A percentile compares a stretch with the other conserved stretches of the same genome.
Conservation (phyloP, 805 yeast species). For the Schwanniomyces pseudopolymorphus region DNA sequence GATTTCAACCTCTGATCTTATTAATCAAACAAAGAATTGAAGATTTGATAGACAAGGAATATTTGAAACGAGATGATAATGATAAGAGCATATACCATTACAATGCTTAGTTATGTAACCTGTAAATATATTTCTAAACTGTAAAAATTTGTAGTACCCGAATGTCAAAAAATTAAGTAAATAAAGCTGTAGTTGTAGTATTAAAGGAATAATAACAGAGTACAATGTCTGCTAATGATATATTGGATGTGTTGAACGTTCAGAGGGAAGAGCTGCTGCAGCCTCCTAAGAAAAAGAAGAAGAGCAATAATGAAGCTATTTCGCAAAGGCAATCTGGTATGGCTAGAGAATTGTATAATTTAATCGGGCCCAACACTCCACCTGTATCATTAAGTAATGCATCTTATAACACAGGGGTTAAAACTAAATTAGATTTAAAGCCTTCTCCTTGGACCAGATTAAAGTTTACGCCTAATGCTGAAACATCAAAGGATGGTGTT, state of each 20-base stretch:
- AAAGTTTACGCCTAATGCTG: slow-evolving; percentile 54
- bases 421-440: slow-evolving; percentile 62
- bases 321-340: slow-evolving; percentile 56
- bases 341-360: slow-evolving; percentile 84
- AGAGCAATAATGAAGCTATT: slow-evolving; percentile 17
- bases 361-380: slow-evolving; percentile 91
- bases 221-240: slow-evolving; percentile 48
- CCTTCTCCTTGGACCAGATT: slow-evolving; percentile 83
- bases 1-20: slow-evolving; percentile 70
- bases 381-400: slow-evolving; percentile 48
- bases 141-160: background rate
- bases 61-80: slow-evolving; percentile 66
- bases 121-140: background rate
- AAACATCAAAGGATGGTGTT: slow-evolving; percentile 45
- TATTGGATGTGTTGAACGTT: slow-evolving; percentile 74
- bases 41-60: slow-evolving; percentile 76
- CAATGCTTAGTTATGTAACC: slow-evolving; percentile 46
- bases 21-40: slow-evolving; percentile 73
- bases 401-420: slow-evolving; percentile 53
- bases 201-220: background rate
- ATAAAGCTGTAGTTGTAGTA: background rate
- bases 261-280: slow-evolving; percentile 45
- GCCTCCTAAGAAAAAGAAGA: slow-evolving; percentile 44
- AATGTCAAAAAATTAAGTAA: background rate
- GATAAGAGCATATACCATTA: slow-evolving; percentile 63